Evolutionary conservation across 2,329 filamentous ascomycete genomes (phyloP).

Genomic region (Alternaria tenuissima): DNA sequence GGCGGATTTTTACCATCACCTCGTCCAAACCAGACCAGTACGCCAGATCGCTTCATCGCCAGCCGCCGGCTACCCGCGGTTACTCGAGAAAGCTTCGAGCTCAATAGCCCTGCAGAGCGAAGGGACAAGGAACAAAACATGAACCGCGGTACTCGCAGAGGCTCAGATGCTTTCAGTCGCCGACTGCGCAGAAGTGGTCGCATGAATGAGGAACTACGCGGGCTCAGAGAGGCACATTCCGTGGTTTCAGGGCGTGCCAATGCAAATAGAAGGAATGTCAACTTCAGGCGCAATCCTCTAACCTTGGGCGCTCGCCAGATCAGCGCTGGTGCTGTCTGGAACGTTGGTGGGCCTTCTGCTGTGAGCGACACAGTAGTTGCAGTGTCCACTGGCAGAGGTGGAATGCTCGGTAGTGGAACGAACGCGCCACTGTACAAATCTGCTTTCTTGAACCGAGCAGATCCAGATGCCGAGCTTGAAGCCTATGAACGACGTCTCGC

Average conservation of each 20-base stretch:
- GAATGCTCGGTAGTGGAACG: conserved; percentile 72
- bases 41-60: conserved; percentile 68
- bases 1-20: conserved; percentile 32
- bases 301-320: conserved; percentile 53
- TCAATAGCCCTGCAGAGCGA: conserved; percentile 59
- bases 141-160: conserved; percentile 53
- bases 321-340: conserved; percentile 77
- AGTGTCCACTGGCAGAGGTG: conserved; percentile 69
- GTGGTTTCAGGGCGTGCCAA: conserved; percentile 31
- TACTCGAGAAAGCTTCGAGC: conserved; percentile 60
- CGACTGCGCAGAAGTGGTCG: conserved; percentile 45
- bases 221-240: conserved; percentile 44
- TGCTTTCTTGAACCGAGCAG: conserved; percentile 61
- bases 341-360: conserved; percentile 74
- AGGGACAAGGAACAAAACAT: conserved; percentile 59
- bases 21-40: conserved; percentile 36
- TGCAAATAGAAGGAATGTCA: conserved; percentile 26
- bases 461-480: conserved; percentile 68
- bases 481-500: conserved; percentile 79
- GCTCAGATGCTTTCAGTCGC: conserved; percentile 63
- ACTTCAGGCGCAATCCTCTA: conserved; percentile 34
- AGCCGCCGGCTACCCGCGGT: conserved; percentile 53
- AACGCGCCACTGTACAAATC: conserved; percentile 72
- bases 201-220: conserved; percentile 44
- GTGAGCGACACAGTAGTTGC: conserved; percentile 58